Base-by-base conservation (phyloP, 352 stramenopile genomes). In the Peronospora farinosa region DNA sequence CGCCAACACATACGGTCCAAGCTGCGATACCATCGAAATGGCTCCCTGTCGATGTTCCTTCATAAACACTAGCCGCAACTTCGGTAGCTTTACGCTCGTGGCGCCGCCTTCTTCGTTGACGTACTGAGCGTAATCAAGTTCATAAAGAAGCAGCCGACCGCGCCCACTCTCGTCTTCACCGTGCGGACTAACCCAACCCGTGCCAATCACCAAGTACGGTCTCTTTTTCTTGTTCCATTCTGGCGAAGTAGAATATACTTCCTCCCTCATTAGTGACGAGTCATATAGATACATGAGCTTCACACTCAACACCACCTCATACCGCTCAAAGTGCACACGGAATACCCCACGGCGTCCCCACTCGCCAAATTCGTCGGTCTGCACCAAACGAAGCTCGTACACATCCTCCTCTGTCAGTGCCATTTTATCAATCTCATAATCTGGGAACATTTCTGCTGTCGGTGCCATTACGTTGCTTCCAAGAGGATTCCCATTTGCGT, bases 101-200 rank as follows among this genome's bases (percentile, higher is more conserved):
- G 63, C 53, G 15, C 78, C 78, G 7, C 77, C 77, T 25, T 80
- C 70, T 57, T 88, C 61, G 11, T 86, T 88, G 27, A 87, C 81
- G 41, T 94, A 94, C 63, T 94, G 83, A 3, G 83, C 83, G 48
- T 94, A 94, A 44, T 94, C 83, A 9, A 94, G 55, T 65, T 95
- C 82, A 60, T 95, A 95, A 0, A 95, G 64, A 16, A 95, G 47
- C 15, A 95, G 54, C 0, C 85, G 74, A 3, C 85, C 85, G 17
- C 84, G 83, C 0, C 84, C 85, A 54, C 82, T 91, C 51, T 92
- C 80, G 35, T 95, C 85, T 66, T 95, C 85, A 12, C 84, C 85
- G 21, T 93, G 77, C 0, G 84, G 84, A 7, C 78, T 77, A 1
- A 95, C 77, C 56, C 80, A 92, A 3, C 85, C 83, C 1, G 83